Conservation (phyloP, 805 yeast genomes). For the Metschnikowia proteae region DNA sequence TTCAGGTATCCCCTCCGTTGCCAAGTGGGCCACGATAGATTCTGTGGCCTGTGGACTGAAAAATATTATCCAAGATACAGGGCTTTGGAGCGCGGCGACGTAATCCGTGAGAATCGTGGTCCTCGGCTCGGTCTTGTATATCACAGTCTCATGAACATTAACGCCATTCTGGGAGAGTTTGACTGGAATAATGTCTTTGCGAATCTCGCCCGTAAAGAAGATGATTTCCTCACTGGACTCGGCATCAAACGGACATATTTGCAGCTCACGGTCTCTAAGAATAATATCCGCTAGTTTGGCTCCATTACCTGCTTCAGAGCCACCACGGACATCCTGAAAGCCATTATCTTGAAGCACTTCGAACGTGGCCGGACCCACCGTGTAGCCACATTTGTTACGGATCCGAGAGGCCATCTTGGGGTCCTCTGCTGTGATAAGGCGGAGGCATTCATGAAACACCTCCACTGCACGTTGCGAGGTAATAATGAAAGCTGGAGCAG, state of each 20-base stretch:
- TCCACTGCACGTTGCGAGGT: constrained; percentile 94
- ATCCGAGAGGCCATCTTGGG: constrained; percentile 21
- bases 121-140: constrained; percentile 62
- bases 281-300: constrained; percentile 62
- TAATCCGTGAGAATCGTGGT: constrained; percentile 44
- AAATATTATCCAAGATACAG: constrained; percentile 65
- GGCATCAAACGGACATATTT: constrained; percentile 14
- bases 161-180: constrained; percentile 45
- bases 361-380: constrained; percentile 91
- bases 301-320: constrained; percentile 79
- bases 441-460: constrained; percentile 51
- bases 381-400: constrained; percentile 57
- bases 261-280: constrained; percentile 25
- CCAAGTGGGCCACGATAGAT: constrained; percentile 47
- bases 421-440: constrained; percentile 17
- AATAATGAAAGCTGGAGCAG: constrained; percentile 52
- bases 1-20: constrained; percentile 5
- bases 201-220: constrained; percentile 81
- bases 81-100: constrained; percentile 8
- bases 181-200: constrained; percentile 77
- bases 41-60: constrained; percentile 90
- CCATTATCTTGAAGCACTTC: constrained; percentile 57
- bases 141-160: constrained; percentile 53
- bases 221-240: constrained; percentile 33
- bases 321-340: constrained; percentile 68